phyloP scores from a whole-genome alignment of 2,329 filamentous ascomycete genomes.

The Neofusicoccum sp. region DNA sequence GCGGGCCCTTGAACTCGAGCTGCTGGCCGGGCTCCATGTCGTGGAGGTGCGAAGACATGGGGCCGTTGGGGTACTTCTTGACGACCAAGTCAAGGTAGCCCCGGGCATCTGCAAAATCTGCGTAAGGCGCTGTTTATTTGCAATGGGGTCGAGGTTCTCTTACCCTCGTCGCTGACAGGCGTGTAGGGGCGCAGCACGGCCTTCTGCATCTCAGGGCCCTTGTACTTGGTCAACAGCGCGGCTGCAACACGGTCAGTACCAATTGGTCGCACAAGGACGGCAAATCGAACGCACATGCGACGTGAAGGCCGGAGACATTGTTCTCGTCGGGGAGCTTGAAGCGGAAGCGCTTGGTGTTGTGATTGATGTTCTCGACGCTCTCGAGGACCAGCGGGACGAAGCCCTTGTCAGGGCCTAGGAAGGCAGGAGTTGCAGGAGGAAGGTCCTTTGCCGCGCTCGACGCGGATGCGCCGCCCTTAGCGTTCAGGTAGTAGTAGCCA shows the following conservation, averaged over 20 bases:
- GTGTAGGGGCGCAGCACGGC: slow-evolving; percentile 90
- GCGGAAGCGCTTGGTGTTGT: slow-evolving; percentile 92
- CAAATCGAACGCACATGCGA: slow-evolving; percentile 63
- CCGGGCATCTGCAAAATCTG: slow-evolving; percentile 58
- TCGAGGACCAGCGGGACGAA: slow-evolving; percentile 82
- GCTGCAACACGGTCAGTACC: slow-evolving; percentile 41
- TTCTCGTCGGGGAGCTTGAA: slow-evolving; percentile 86
- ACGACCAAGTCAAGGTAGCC: slow-evolving; percentile 88
- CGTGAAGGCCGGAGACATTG: slow-evolving; percentile 76
- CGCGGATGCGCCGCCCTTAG: slow-evolving; percentile 29
- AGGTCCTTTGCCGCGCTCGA: slow-evolving; percentile 42
- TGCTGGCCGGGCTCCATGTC: slow-evolving; percentile 77
- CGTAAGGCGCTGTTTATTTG: not conserved
- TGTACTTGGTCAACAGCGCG: slow-evolving; percentile 89
- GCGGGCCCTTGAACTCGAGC: slow-evolving; percentile 90
- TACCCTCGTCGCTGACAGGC: slow-evolving; percentile 82
- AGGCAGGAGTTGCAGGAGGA: slow-evolving; percentile 51
- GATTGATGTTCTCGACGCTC: slow-evolving; percentile 77
- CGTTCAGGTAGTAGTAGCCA: slow-evolving; percentile 56
- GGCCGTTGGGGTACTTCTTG: slow-evolving; percentile 87
- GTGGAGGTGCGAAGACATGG: slow-evolving; percentile 91
- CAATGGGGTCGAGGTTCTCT: slow-evolving; percentile 29
- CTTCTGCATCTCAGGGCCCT: slow-evolving; percentile 81
- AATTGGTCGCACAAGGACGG: too few relatives aligned
- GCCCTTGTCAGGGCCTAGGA: slow-evolving; percentile 87